A percentile compares a stretch with the other conserved stretches of the same genome.
Evolutionary conservation across 805 yeast genomes (phyloP).

Genomic region (Myxozyma monticola): DNA sequence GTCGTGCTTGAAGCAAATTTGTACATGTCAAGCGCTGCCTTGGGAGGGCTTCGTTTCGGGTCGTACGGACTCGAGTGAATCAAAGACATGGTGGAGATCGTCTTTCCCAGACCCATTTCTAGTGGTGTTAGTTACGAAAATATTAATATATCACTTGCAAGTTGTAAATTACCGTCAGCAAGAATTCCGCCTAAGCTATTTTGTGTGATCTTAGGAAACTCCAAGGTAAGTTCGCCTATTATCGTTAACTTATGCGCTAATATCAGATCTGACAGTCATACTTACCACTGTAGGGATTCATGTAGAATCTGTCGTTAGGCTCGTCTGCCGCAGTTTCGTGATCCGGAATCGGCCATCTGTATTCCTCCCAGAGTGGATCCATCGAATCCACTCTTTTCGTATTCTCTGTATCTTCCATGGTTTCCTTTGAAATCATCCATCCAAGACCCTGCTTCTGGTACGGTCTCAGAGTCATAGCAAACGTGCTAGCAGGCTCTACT

Average conservation of each 20-base stretch:
- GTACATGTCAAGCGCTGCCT: neutral
- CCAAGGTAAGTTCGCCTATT: constrained; percentile 73
- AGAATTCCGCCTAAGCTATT: constrained; percentile 77
- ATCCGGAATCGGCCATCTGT: constrained; percentile 64
- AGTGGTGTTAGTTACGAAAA: neutral
- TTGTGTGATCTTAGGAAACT: constrained; percentile 60
- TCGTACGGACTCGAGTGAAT: constrained; percentile 51
- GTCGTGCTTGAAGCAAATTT: constrained; percentile 50
- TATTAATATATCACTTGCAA: too few relatives aligned
- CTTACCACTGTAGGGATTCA: constrained; percentile 32
- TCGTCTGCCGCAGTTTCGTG: constrained; percentile 27
- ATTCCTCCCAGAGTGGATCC: constrained; percentile 85
- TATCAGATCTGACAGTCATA: neutral
- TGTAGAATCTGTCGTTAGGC: constrained; percentile 27
- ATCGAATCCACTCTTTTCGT: constrained; percentile 52
- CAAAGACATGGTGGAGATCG: constrained; percentile 77
- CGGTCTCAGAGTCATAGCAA: constrained; percentile 60
- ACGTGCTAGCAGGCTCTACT: constrained; percentile 56
- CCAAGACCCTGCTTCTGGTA: constrained; percentile 71
- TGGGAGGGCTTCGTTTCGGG: neutral
- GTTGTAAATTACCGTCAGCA: constrained; percentile 61
- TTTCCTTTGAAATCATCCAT: constrained; percentile 40
- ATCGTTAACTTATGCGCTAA: constrained; percentile 29
- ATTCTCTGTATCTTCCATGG: constrained; percentile 35
- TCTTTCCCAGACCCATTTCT: constrained; percentile 92